phyloP scores from a whole-genome alignment of 441 rosid genomes.

The Brassica hybrid region DNA sequence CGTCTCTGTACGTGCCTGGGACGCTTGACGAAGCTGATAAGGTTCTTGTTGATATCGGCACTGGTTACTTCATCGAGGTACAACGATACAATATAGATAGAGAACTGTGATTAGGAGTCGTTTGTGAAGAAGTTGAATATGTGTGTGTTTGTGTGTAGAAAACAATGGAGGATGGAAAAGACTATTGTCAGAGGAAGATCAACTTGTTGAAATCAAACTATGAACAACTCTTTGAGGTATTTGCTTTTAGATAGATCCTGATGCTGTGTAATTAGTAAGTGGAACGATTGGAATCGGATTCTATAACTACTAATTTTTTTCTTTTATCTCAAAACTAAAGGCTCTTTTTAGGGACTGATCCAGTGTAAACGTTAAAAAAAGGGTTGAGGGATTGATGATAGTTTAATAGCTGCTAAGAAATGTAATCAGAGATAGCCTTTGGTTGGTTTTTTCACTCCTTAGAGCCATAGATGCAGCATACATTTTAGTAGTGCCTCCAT shows the following conservation, averaged over 20 bases:
- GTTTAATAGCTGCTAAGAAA: neutral
- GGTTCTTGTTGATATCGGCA: slow-evolving; percentile 90
- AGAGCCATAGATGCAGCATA: neutral
- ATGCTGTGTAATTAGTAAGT: neutral
- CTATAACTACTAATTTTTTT: neutral
- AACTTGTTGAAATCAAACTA: slow-evolving; percentile 86
- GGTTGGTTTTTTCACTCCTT: neutral
- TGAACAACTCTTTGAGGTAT: slow-evolving; percentile 83
- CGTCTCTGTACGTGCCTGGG: slow-evolving; percentile 92
- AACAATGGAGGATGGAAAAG: slow-evolving; percentile 90
- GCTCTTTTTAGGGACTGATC: neutral
- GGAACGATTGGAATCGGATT: neutral
- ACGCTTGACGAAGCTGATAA: slow-evolving; percentile 78
- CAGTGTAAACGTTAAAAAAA: neutral
- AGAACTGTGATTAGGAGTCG: neutral
- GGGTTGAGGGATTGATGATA: neutral
- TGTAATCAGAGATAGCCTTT: neutral
- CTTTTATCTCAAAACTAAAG: neutral
- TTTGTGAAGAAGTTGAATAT: slow-evolving; percentile 4
- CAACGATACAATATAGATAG: neutral
- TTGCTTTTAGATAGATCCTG: slow-evolving; percentile 9
- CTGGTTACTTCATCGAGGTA: slow-evolving; percentile 98
- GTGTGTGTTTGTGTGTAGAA: slow-evolving; percentile 50
- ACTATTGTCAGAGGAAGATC: slow-evolving; percentile 92
- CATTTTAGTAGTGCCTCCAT: neutral